Percentiles rank a stretch among this genome's conserved stretches.
Evolutionary conservation across 179 eudicot genomes (phyloP).

Genomic region (Spinacia oleracea): DNA sequence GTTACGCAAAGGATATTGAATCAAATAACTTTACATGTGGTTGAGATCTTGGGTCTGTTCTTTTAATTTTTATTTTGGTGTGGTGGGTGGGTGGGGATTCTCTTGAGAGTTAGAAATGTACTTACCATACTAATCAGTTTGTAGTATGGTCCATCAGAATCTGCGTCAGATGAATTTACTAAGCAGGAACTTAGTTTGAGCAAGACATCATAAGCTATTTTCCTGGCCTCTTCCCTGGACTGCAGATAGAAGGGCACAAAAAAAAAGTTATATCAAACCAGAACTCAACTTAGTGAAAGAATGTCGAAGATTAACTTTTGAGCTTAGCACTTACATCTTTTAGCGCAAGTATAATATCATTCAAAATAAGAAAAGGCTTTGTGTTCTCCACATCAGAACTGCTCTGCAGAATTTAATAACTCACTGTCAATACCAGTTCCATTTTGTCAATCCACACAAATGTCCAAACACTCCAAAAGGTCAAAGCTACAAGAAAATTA

Average conservation of each 20-base stretch:
- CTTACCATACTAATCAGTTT: slow-evolving; percentile 72
- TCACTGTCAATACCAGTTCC: slow-evolving; percentile 13
- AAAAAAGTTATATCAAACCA: not conserved
- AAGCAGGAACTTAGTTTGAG: slow-evolving; percentile 58
- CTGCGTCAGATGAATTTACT: slow-evolving; percentile 42
- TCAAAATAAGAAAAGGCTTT: slow-evolving; percentile 77
- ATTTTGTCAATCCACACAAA: not conserved
- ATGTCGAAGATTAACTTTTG: slow-evolving; percentile 2
- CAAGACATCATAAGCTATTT: slow-evolving; percentile 76
- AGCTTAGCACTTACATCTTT: slow-evolving; percentile 69
- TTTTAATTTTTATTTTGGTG: no score
- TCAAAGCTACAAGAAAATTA: not conserved
- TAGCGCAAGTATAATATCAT: slow-evolving; percentile 71
- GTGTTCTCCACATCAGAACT: slow-evolving; percentile 63
- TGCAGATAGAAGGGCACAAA: slow-evolving; percentile 17
- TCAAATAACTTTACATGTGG: not conserved
- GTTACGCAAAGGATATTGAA: not conserved
- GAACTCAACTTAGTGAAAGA: not conserved
- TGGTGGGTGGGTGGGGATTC: not conserved
- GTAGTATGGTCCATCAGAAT: slow-evolving; percentile 47
- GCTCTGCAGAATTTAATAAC: slow-evolving; percentile 41
- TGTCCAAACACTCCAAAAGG: not conserved
- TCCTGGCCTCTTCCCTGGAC: slow-evolving; percentile 82
- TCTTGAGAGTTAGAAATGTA: slow-evolving; percentile 8
- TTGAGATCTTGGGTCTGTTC: not conserved